Base-by-base conservation (phyloP, 1,284 basidiomycete genomes). In the Fomitopsis palustris region DNA sequence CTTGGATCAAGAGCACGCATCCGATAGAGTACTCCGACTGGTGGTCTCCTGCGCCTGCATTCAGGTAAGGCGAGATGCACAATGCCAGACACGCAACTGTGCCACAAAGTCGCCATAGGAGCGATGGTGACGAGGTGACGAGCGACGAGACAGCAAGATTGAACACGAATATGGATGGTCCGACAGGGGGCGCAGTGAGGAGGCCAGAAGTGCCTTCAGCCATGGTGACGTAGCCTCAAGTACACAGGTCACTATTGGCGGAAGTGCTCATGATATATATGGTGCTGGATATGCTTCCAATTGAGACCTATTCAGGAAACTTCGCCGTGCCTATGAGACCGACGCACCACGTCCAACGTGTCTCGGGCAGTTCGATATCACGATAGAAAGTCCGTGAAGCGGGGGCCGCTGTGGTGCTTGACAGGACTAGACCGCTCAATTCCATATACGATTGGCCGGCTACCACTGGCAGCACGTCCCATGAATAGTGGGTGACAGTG, bases 21-120 rank as follows among this genome's bases (percentile, higher is more conserved):
- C 57, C 57, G 19, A 54, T 59, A 8, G 38, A 33, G 35, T 58
- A 58, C 33, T 58, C 33, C n/a, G 29, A 10, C 33, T 43, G 56
- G 5, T 10, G n/a, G 17, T 53, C 31, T 4, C 38, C 27, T 10
- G 16, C 31, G 5, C 45, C 14, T 4, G 45, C 45, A 29, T 10
- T 17, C 12, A 16, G 21, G 27, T 45, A 47, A 2, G 45, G 19
- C 14, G 45, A 12, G 21, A 47, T 10, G 7, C 23, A 47, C 14
- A 47, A 12, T 5, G 14, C 25, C 12, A 27, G 21, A n/a, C 45
- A 47, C 12, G 27, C 25, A 14, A 47, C 16, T 12, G 45, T 47
- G 25, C 45, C 45, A 16, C 25, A 12, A 47, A 47, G 45, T 29
- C 45, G 45, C 45, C 45, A 47, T 47, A 47, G 25, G 25, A 47